A percentile compares a stretch with the other conserved stretches of the same genome.
Evolutionary conservation across 228 moss, liverwort and hornwort genomes (phyloP).

Genomic region (Sphagnum fallax): DNA sequence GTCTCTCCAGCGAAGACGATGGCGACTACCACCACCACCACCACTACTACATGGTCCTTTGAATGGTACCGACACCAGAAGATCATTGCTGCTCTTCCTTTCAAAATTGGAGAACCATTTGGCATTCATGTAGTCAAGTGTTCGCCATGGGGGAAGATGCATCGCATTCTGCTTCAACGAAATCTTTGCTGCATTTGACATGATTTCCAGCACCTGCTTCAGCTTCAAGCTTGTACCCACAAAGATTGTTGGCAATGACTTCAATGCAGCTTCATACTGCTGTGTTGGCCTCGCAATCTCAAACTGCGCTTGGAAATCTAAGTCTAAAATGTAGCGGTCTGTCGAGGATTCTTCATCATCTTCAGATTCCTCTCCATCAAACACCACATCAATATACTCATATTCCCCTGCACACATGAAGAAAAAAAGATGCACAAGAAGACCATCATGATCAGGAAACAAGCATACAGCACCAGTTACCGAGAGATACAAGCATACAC

Average conservation of each 20-base stretch:
- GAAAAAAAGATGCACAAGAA: not conserved
- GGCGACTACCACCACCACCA: slow-evolving; percentile 17
- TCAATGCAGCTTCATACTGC: slow-evolving; percentile 40
- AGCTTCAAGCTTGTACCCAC: slow-evolving; percentile 53
- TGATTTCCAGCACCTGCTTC: slow-evolving; percentile 54
- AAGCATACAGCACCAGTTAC: not conserved
- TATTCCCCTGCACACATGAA: slow-evolving; percentile 49
- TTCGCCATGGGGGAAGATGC: slow-evolving; percentile 81
- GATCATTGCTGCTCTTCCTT: slow-evolving; percentile 26
- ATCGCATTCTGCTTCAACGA: slow-evolving; percentile 62
- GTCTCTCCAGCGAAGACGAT: slow-evolving; percentile 21
- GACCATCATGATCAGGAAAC: not conserved
- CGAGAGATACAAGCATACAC: too few relatives aligned
- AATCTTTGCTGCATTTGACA: slow-evolving; percentile 61
- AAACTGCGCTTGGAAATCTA: slow-evolving; percentile 72
- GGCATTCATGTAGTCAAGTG: slow-evolving; percentile 60
- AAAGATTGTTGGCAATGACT: slow-evolving; percentile 58
- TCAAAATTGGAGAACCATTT: slow-evolving; percentile 61
- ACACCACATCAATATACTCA: slow-evolving; percentile 61
- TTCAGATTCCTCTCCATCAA: slow-evolving; percentile 17
- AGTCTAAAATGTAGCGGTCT: slow-evolving; percentile 60
- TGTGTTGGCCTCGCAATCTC: slow-evolving; percentile 67
- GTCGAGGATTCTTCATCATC: not conserved
- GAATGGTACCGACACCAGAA: slow-evolving; percentile 8
- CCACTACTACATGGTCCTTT: slow-evolving; percentile 40